Evolutionary conservation across 208 protist species (phyloP), one percentile per base, ranked within the genome.

Genomic region (Sergeia podlipaevii): DNA sequence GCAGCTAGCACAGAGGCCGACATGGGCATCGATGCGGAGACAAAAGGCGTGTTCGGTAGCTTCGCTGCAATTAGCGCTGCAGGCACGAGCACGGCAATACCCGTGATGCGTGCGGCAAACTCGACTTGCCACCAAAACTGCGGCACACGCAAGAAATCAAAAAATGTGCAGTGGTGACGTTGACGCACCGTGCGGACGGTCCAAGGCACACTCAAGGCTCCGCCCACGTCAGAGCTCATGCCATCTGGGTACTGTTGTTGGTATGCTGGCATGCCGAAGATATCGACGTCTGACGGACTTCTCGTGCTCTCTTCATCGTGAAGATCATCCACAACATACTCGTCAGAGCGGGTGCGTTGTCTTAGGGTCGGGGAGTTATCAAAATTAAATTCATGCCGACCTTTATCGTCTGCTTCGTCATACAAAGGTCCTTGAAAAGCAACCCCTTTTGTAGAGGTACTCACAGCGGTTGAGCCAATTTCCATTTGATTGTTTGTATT

Each of bases 91-190:
- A 90, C 66, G 21, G 69, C 76, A 30, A 90, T 37, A 15, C 59
- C 50, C 13, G 88, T 89, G 33, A 95, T 70, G 45, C 88, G 83
- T 6, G 67, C 55, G 24, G 88, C 78, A 49, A 87, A 92, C 64
- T 91, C 79, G 28, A 89, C 51, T 42, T 87, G 84, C 17, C 62
- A 52, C 88, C 88, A 95, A 57, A 95, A 95, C 42, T 86, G 70
- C 7, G 59, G 48, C 21, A 56, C 43, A 21, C 67, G 62, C 13
- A 95, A 58, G 51, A 67, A 81, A 47, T 79, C 70, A 65, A 91
- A 89, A 57, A 80, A 82, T 23, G 45, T 70, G 65, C 57, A 87
- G 7, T 50, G 33, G 18, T 55, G 54, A 10, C 39, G 45, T 28
- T 39, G 1, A 4, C 1, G 8, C 7, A 55, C 27, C 23, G 74